Conservation (phyloP, 768 basidiomycete genomes). For the Paxillus rubicundulus region DNA sequence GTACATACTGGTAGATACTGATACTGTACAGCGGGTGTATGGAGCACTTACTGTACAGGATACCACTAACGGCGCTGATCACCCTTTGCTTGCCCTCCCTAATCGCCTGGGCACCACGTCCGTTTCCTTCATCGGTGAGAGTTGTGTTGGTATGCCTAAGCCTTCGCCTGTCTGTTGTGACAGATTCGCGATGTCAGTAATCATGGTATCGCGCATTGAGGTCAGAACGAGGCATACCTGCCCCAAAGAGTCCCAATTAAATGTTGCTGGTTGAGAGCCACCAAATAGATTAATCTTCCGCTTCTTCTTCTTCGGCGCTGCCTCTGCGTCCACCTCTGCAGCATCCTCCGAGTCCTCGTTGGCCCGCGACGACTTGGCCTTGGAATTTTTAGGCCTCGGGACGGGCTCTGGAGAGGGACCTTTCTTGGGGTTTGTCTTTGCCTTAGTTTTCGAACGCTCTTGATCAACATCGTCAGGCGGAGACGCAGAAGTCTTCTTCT, state of each 20-base stretch:
- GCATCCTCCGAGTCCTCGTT: conserved; percentile 17
- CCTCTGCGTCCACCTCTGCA: conserved; percentile 20
- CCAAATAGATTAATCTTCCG: conserved; percentile 67
- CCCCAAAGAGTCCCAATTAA: conserved; percentile 44
- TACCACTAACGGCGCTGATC: not conserved
- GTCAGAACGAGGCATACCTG: conserved; percentile 31
- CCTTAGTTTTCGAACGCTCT: conserved; percentile 13
- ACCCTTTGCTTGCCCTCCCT: conserved; percentile 27
- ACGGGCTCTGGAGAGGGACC: conserved; percentile 17
- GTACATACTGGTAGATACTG: too few species aligned
- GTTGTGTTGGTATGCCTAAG: conserved; percentile 60
- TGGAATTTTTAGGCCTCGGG: conserved; percentile 18
- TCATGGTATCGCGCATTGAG: not conserved
- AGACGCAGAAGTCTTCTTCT: conserved; percentile 18
- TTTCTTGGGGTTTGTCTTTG: conserved; percentile 17
- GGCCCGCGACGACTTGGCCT: conserved; percentile 12
- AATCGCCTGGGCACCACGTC: conserved; percentile 48
- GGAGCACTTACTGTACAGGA: not conserved
- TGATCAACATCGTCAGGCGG: conserved; percentile 17
- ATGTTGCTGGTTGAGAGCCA: conserved; percentile 38
- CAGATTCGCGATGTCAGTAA: not conserved
- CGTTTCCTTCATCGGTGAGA: conserved; percentile 65
- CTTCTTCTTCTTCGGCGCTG: conserved; percentile 59
- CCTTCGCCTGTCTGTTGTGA: conserved; percentile 35
- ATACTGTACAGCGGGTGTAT: too few species aligned